Evolutionary conservation across 371 early-diverging fungal species (phyloP), one percentile per base, ranked within the genome.

Genomic region (Lichtheimia ramosa): DNA sequence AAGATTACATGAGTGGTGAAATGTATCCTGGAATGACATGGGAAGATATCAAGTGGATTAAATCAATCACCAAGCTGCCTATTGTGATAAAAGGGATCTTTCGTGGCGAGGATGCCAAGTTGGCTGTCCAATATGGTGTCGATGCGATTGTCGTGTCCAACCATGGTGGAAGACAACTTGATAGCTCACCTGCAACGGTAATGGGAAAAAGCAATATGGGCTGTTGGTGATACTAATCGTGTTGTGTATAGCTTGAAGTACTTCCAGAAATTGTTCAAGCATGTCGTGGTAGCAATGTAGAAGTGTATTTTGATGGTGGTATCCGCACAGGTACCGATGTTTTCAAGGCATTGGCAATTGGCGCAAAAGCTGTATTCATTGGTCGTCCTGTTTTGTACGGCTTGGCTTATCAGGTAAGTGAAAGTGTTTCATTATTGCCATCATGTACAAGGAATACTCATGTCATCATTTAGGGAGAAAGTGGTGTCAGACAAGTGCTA

Each of bases 101-200:
- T 60, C 72, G 77, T 7, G 84, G 69, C 23, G 90, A 86, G 48
- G 93, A 92, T 66, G 90, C 92, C 23, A 71, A 77, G 23, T 55
- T 82, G 49, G 92, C 93, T 1, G 82, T 83, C 6, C 15, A 77
- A 53, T 42, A 68, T 54, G 89, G 87, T 2, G 77, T 84, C 43
- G 77, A 76, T 23, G 93, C 82, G 16, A 86, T 92, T 40, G 77
- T 90, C 43, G 81, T 92, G 2, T 84, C 85, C 34, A 92, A 92
- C 69, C 93, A 92, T 62, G 93, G 92, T 43, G 93, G 93, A 5
- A 69, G 93, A 4, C 92, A 92, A 67, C 75, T 92, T 50, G 92
- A 92, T 59, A 66, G 73, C 13, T 64, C 73, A 1, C 75, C 75
- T 53, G 66, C 85, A 5, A 71, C 86, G 5, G 84, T 70, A 65